A percentile compares a stretch with the other conserved stretches of the same genome.
Evolutionary conservation across 2,329 filamentous ascomycete species (phyloP).

Genomic region (Westerdykella aurantiaca): DNA sequence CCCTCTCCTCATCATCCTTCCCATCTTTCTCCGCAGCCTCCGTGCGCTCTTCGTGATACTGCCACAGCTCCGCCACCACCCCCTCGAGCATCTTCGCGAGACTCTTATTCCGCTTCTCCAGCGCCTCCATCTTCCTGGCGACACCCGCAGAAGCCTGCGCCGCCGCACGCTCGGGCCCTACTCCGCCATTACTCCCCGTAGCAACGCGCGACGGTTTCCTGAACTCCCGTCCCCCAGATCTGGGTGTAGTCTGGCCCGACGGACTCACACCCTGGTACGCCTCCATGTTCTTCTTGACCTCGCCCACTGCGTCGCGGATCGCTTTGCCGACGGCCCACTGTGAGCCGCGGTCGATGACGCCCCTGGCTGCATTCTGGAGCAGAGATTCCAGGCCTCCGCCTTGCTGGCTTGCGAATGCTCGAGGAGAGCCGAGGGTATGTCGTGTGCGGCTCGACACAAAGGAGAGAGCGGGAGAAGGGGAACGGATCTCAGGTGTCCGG

Average conservation of each 20-base stretch:
- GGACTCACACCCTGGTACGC: constrained; percentile 47
- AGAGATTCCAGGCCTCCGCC: constrained; percentile 56
- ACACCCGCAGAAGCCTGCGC: constrained; percentile 38
- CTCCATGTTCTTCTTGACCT: constrained; percentile 71
- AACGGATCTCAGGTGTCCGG: constrained; percentile 21
- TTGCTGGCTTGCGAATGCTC: constrained; percentile 21
- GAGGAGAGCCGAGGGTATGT: constrained; percentile 24
- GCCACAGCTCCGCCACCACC: constrained; percentile 58
- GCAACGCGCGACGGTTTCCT: constrained; percentile 22
- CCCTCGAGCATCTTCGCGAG: constrained; percentile 64
- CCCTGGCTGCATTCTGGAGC: constrained; percentile 70
- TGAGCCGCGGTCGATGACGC: constrained; percentile 66
- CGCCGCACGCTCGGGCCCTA: neutral
- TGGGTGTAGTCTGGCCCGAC: constrained; percentile 26
- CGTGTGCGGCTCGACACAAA: constrained; percentile 21
- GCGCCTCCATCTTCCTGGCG: constrained; percentile 28
- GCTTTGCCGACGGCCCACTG: constrained; percentile 75
- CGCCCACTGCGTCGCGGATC: constrained; percentile 72
- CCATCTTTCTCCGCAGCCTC: constrained; percentile 13
- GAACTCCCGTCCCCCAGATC: constrained; percentile 33
- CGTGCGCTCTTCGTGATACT: constrained; percentile 51
- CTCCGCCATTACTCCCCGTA: constrained; percentile 9
- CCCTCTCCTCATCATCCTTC: constrained; percentile 40
- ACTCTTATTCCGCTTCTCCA: constrained; percentile 62
- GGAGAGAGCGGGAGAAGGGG: constrained; percentile 22